Percentiles rank a stretch among this genome's conserved stretches.
Evolutionary conservation across 768 basidiomycete species (phyloP).

Genomic region (Leccinum aurantiacum): DNA sequence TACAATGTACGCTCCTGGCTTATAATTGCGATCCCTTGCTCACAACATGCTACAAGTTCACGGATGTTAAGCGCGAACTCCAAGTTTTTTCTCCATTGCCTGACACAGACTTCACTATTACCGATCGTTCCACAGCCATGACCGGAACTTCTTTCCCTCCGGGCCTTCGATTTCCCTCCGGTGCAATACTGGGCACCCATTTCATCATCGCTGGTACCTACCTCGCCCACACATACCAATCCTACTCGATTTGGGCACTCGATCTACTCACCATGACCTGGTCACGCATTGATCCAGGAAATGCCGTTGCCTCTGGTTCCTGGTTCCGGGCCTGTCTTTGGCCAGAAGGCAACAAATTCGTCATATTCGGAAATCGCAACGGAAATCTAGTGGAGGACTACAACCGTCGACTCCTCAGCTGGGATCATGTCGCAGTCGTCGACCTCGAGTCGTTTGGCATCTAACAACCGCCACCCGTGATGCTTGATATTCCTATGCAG

Average conservation of each 20-base stretch:
- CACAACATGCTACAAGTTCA: constrained; percentile 56
- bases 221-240: constrained; percentile 90
- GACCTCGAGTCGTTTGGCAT: constrained; percentile 95
- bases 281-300: constrained; percentile 87
- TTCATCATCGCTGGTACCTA: constrained; percentile 96
- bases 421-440: constrained; percentile 89
- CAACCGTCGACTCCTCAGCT: constrained; percentile 84
- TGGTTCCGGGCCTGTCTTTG: constrained; percentile 95
- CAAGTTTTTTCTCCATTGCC: constrained; percentile 86
- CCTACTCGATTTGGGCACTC: constrained; percentile 95
- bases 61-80: constrained; percentile 92
- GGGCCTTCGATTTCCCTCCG: constrained; percentile 93
- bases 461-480: constrained; percentile 78
- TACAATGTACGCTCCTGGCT: constrained; percentile 70
- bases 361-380: constrained; percentile 88
- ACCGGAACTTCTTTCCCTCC: constrained; percentile 82
- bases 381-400: constrained; percentile 92
- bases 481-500: constrained; percentile 70
- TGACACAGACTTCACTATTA: constrained; percentile 71
- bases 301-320: constrained; percentile 80
- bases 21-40: constrained; percentile 4
- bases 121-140: constrained; percentile 82
- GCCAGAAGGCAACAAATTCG: constrained; percentile 78
- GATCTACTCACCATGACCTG: constrained; percentile 81
- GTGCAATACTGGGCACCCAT: constrained; percentile 86